Evolutionary conservation across 805 yeast species (phyloP).

Genomic region (Candida taoyuanica): DNA sequence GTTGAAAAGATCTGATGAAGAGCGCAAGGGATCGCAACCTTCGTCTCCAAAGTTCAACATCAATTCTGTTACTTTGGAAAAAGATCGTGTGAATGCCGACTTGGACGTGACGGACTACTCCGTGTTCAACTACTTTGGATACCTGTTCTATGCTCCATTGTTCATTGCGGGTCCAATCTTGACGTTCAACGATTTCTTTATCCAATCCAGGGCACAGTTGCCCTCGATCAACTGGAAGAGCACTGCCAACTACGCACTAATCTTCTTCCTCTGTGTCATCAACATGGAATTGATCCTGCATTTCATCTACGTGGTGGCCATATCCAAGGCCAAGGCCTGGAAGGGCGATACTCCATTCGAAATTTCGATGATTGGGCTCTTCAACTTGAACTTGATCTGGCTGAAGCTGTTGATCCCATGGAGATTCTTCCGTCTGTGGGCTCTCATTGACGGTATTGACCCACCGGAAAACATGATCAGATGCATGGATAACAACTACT

Average conservation of each 20-base stretch:
- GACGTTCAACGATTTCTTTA: slow-evolving; percentile 85
- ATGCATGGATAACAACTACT: slow-evolving; percentile 90
- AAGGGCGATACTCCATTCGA: slow-evolving; percentile 84
- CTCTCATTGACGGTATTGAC: slow-evolving; percentile 85
- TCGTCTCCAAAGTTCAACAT: slow-evolving; percentile 16
- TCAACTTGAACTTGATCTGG: slow-evolving; percentile 91
- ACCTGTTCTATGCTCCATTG: slow-evolving; percentile 79
- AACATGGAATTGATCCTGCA: slow-evolving; percentile 90
- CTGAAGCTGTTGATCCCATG: slow-evolving; percentile 89
- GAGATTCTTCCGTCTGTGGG: slow-evolving; percentile 93
- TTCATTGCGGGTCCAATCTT: slow-evolving; percentile 94
- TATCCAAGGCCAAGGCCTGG: slow-evolving; percentile 88
- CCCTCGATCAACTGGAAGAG: slow-evolving; percentile 55
- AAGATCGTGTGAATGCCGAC: slow-evolving; percentile 61
- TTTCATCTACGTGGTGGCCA: slow-evolving; percentile 88
- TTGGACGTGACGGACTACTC: slow-evolving; percentile 58
- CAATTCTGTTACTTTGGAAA: slow-evolving; percentile 30
- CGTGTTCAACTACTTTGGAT: slow-evolving; percentile 65
- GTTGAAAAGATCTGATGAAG: slow-evolving; percentile 23
- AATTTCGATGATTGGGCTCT: slow-evolving; percentile 89
- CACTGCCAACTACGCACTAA: slow-evolving; percentile 54
- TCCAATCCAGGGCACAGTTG: slow-evolving; percentile 69
- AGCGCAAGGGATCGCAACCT: slow-evolving; percentile 20
- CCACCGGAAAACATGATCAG: slow-evolving; percentile 98
- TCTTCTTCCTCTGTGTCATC: slow-evolving; percentile 69